Conservation (phyloP, 2,329 filamentous ascomycete species). For the Alternaria arborescens region DNA sequence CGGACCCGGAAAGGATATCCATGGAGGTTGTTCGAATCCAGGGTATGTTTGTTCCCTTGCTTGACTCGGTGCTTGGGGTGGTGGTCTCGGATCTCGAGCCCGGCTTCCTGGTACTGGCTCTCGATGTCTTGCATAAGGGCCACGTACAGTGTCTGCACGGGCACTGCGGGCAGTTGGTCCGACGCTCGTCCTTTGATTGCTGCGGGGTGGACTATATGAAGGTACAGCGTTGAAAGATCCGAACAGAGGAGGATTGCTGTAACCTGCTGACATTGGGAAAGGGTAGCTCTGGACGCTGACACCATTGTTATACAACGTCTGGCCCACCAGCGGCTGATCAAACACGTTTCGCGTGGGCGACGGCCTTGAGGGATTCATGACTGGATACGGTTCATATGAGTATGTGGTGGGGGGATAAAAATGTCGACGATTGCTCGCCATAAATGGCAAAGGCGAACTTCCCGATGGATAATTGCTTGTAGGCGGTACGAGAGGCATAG, state of each 20-base stretch:
- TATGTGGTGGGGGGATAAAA: slow-evolving; percentile 17
- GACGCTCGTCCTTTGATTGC: slow-evolving; percentile 7
- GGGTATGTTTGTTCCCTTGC: slow-evolving; percentile 14
- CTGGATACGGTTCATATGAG: slow-evolving; percentile 8
- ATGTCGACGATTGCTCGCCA: slow-evolving; percentile 17
- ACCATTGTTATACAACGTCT: slow-evolving; percentile 12
- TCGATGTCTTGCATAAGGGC: slow-evolving; percentile 8
- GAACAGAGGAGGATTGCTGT: slow-evolving; percentile 3
- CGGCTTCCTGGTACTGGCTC: slow-evolving; percentile 24
- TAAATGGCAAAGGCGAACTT: slow-evolving; percentile 17
- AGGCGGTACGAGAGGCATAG: slow-evolving; percentile 2
- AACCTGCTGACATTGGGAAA: slow-evolving; percentile 4
- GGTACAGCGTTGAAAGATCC: slow-evolving; percentile 6
- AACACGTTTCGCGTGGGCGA: slow-evolving; percentile 28
- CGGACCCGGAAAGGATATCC: slow-evolving; percentile 20
- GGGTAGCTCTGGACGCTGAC: slow-evolving; percentile 12
- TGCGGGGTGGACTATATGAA: slow-evolving; percentile 10
- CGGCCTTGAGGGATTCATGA: slow-evolving; percentile 20
- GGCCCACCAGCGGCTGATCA: slow-evolving; percentile 9
- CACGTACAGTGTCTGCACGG: slow-evolving; percentile 13
- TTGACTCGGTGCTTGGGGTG: slow-evolving; percentile 24
- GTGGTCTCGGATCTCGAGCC: slow-evolving; percentile 21
- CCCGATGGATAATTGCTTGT: slow-evolving; percentile 18
- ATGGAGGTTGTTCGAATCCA: slow-evolving; percentile 24
- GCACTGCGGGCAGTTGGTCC: slow-evolving; percentile 15